Evolutionary conservation across 2,329 filamentous ascomycete species (phyloP).

Genomic region (Monosporascus sp.): DNA sequence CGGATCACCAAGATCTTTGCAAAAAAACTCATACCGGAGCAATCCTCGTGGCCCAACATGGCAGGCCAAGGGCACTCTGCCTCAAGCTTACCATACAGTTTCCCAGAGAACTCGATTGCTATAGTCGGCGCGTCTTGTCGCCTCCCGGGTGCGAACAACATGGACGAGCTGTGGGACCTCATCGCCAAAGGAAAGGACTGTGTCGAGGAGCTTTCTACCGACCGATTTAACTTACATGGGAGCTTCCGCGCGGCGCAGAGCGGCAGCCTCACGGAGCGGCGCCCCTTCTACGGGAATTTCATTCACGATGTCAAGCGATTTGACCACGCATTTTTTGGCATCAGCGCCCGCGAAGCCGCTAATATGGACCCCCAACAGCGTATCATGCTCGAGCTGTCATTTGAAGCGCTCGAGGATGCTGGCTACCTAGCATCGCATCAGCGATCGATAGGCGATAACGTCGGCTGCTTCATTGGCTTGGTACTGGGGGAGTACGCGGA

Average conservation of each 20-base stretch:
- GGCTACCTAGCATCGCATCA: conserved; percentile 9
- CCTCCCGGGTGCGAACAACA: not conserved
- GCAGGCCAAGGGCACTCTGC: no score
- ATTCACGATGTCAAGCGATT: conserved; percentile 15
- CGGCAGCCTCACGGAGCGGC: no score
- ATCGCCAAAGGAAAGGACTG: no score
- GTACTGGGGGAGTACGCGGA: conserved; percentile 19
- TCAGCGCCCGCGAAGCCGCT: conserved; percentile 19
- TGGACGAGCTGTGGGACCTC: conserved; percentile 3
- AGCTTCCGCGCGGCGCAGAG: no score
- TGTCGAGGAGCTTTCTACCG: no score
- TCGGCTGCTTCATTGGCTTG: conserved; percentile 22
- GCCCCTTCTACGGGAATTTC: conserved; percentile 13
- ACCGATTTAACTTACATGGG: no score
- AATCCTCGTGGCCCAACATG: no score
- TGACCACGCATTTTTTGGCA: conserved; percentile 23
- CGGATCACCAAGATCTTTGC: no score
- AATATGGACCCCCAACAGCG: conserved; percentile 24
- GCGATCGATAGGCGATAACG: conserved; percentile 6
- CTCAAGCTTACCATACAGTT: no score
- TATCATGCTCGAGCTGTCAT: conserved; percentile 15
- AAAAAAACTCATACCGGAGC: no score
- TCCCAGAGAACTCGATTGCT: no score
- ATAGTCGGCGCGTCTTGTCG: not conserved
- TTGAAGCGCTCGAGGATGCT: conserved; percentile 13